Base-by-base conservation (phyloP, 768 basidiomycete species). In the Gymnopilus junonius region DNA sequence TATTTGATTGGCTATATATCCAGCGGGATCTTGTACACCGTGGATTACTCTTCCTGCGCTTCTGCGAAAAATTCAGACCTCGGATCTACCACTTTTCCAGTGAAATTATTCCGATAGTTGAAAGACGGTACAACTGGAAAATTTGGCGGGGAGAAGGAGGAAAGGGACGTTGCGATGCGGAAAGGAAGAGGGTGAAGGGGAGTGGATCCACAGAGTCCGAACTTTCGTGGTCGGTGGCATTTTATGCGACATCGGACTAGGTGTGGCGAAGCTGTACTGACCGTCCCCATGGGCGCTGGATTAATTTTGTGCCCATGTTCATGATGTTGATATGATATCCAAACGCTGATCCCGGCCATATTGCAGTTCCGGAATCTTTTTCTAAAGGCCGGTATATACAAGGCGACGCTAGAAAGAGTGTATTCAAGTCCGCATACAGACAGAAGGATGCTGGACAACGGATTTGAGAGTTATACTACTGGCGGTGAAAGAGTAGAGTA, bases 211-310 rank as follows among this genome's bases (percentile, higher is more conserved):
- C 32, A 17, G 31, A 17, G 27, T 45, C 60, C 37, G 48, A 43
- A 23, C 17, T 37, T 45, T 50, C n/a, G n/a, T n/a, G n/a, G 20
- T 15, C 17, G 8, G 32, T 35, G 17, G 27, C 45, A 42, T 56
- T 43, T 23, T 59, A 59, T 54, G 53, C 40, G 34, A 39, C 51
- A 34, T 53, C 53, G 32, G 40, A 40, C 56, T 61, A 37, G 45
- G 40, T 61, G 55, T 53, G 34, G 23, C n/a, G 25, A 27, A 31
- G 58, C 48, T 39, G 35, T 50, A 39, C 12, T 51, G 25, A 17
- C 8, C 27, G 8, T 57, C 39, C 23, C 54, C 54, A 62, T 55
- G 61, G 57, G 61, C 45, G 29, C 55, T 42, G 42, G 61, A 32
- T 55, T 55, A 45, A 62, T 40, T 55, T 34, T 45, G 39, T 37